A percentile compares a stretch with the other conserved stretches of the same genome.
Evolutionary conservation across 2,329 filamentous ascomycete species (phyloP).

Genomic region (Hypoxylon sp.): DNA sequence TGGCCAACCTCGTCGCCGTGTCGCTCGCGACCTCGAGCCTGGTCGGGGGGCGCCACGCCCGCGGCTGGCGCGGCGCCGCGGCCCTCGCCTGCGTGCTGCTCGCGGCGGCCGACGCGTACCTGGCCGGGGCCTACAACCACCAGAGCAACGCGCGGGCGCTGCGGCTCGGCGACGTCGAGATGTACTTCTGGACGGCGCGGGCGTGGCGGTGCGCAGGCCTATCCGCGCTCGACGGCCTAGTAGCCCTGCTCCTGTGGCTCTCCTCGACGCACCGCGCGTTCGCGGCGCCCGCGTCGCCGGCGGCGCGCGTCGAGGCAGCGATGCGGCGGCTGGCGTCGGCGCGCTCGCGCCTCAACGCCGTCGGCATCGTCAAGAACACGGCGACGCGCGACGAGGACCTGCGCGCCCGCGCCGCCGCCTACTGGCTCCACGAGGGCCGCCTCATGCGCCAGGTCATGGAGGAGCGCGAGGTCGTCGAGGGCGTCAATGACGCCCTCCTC

Average conservation of each 20-base stretch:
- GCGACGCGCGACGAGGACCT: slow-evolving; percentile 76
- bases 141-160: slow-evolving; percentile 69
- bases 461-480: slow-evolving; percentile 76
- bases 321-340: slow-evolving; percentile 65
- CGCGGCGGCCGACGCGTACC: slow-evolving; percentile 70
- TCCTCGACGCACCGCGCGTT: slow-evolving; percentile 83
- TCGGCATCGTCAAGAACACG: slow-evolving; percentile 82
- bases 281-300: slow-evolving; percentile 64
- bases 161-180: slow-evolving; percentile 69
- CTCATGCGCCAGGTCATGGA: slow-evolving; percentile 79
- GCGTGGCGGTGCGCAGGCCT: slow-evolving; percentile 70
- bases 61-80: slow-evolving; percentile 75
- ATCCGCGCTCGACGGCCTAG: slow-evolving; percentile 66
- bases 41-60: slow-evolving; percentile 68
- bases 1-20: slow-evolving; percentile 76
- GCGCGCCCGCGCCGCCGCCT: slow-evolving; percentile 70
- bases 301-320: slow-evolving; percentile 70
- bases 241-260: slow-evolving; percentile 75
- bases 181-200: slow-evolving; percentile 75
- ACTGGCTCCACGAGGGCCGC: slow-evolving; percentile 82
- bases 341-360: slow-evolving; percentile 73
- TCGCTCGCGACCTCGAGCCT: slow-evolving; percentile 76
- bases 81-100: slow-evolving; percentile 68
- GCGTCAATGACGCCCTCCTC: slow-evolving; percentile 71
- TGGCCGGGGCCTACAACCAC: slow-evolving; percentile 70